Base-by-base conservation (phyloP, 176 grass and related monocot species). In the Carex scoparia region DNA sequence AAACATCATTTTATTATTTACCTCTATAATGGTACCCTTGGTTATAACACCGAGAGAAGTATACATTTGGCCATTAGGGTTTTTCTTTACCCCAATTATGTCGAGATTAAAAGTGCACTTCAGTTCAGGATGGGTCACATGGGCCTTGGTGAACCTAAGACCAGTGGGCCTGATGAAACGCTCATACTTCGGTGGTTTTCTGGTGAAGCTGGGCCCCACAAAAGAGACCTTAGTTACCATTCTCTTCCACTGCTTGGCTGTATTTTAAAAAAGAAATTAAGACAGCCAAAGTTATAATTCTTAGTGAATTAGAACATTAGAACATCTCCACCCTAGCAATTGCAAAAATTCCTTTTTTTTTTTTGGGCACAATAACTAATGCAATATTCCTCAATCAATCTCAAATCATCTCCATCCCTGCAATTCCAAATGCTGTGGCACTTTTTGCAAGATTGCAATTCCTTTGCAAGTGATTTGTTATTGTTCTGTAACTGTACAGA, bases 221-320 rank as follows among this genome's bases (percentile, higher is more conserved):
- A 97, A 97, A 19, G 94, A 94, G 54, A 88, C 94, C 55, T 97
- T 97, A 4, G 92, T 97, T 51, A 97, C 92, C 92, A 97, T 94
- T 92, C 92, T 89, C 85, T 97, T 97, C 94, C 94, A 97, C 70
- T 97, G 94, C 65, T 97, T 97, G 63, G 92, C 92, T 97, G 88
- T 49, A 87, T 10, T 79, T 72, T 23, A 23, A 23, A 80, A 58
- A 28, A 59, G 83, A 37, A 75, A 19, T 54, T 66, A 62, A 42
- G n/a, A 67, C 4, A 61, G 64, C 1, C 14, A 58, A 68, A 69
- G 82, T 64, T 51, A 35, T 61, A 79, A 76, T 65, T 31, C 40
- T 79, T 80, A 30, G 27, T 53, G 72, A 5, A 5, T 44, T 51
- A 51, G 9, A 51, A 10, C 48, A 51, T 51, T 10, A 51, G 48